These are phyloP conservation scores for Brassica cretica DNA, from an alignment of 345 rosid species.

Conservation along the genomic window DNA sequence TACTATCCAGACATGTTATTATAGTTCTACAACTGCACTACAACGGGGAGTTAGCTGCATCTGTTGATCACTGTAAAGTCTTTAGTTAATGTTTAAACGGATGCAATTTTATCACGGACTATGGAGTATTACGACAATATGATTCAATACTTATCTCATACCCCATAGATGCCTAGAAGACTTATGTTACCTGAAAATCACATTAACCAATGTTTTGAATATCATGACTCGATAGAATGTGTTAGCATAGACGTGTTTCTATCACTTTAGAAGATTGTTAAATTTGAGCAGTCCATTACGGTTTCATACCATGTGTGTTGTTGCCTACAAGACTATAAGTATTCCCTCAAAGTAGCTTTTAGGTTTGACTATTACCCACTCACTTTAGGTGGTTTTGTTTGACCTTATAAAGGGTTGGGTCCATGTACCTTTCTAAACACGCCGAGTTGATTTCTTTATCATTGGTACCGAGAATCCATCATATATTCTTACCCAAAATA, in stretches of 20 bases:
- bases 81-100: background rate
- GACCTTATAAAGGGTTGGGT: constrained; percentile 29
- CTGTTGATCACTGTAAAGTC: constrained; percentile 3
- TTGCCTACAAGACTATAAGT: constrained; percentile 26
- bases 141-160: background rate
- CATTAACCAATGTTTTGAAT: constrained; percentile 3
- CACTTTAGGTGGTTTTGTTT: constrained; percentile 23
- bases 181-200: constrained; percentile 13
- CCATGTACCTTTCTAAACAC: constrained; percentile 25
- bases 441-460: constrained; percentile 15
- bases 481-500: background rate
- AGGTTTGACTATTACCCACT: constrained; percentile 31
- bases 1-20: background rate
- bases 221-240: background rate
- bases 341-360: constrained; percentile 33
- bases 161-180: background rate
- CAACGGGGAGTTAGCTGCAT: background rate
- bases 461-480: constrained; percentile 10
- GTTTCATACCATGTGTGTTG: constrained; percentile 15
- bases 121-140: background rate
- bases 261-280: background rate
- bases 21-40: background rate
- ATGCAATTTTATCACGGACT: background rate
- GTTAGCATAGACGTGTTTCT: constrained; percentile 20
- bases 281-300: constrained; percentile 18